Base-by-base conservation (phyloP, 768 basidiomycete genomes). In the Cyclocybe aegerita region DNA sequence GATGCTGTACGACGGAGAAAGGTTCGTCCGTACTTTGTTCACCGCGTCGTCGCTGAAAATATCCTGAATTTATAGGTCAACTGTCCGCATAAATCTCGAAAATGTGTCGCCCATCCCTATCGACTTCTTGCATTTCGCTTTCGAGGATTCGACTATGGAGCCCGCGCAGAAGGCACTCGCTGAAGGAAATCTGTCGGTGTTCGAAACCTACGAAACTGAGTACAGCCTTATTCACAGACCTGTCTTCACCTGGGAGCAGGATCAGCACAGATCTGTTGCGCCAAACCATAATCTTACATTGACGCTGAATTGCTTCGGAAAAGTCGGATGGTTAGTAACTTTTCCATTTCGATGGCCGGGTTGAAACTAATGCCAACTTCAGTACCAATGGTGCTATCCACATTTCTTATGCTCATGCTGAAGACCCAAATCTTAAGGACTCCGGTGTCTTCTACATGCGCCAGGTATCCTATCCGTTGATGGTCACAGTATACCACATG, bases 1-100 rank as follows among this genome's bases (percentile, higher is more conserved):
- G 17, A 96, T 97, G 92, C 73, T 98, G 44, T 98, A 96, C 62
- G 83, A 96, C 42, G 97, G 97, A 32, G 97, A 99, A 73, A 85
- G 71, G 95, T 93, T 55, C 52, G 84, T 70, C 11, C 33, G 15
- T 34, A 55, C 11, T 11, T 5, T 44, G 35, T 43, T 49, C 53
- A 41, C 35, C 16, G 41, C 9, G 37, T 17, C n/a, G 15, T 45
- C 35, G 47, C 51, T 55, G 43, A 61, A 48, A 39, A 12, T 52
- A 16, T 5, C 16, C 10, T 31, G 38, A 38, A 45, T 48, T 42
- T 39, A 2, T 57, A 98, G 96, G 63, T 90, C 92, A 1, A 81
- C 74, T 4, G 83, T 98, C 41, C 85, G 90, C 3, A 75, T 98
- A 39, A 92, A 89, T 0, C 71, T 98, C 4, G 96, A 98, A 66